Base-by-base conservation (phyloP, 495 filamentous ascomycete species). In the Xylaria flabelliformis region DNA sequence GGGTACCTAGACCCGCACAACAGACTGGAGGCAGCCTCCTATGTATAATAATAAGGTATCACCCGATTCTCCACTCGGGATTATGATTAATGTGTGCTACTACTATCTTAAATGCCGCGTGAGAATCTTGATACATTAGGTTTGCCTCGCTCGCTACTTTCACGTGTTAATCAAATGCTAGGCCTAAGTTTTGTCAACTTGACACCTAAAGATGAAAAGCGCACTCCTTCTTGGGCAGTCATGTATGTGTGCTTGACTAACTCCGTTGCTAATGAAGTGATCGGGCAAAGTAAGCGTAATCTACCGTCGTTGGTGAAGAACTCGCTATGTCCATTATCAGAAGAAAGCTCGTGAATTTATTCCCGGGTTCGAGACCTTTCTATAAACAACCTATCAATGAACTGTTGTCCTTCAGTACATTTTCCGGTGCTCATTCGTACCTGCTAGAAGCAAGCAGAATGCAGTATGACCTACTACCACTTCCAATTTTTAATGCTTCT, bases 51-150 rank as follows among this genome's bases (percentile, higher is more conserved):
- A 39, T 46, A 67, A 76, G 41, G 70, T 72, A 62, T 58, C 66
- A 63, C 75, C 77, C 74, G 74, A 51, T 76, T 78, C 77, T 78
- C 77, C 77, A 69, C 77, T 78, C 75, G 75, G 77, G 74, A 70
- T 64, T 73, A 76, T 42, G 75, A 79, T 73, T 77, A 74, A 77
- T 76, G 50, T 59, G 66, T 76, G 65, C 64, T 64, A 79, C 64
- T 75, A 76, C 56, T 46, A 76, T 64, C 69, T 66, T 34, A 51
- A 70, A 29, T 26, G 34, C 29, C 26, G 12, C 32, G 46, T 64
- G 65, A 64, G 32, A 55, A 21, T 19, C 10, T 58, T 64, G 46
- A 26, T 50, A 55, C 51, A 44, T 24, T 24, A 21, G 10, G 21
- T 44, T n/a, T 42, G 29, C 21, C 29, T 15, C 59, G 65, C 36